Evolutionary conservation across 2,329 filamentous ascomycete genomes (phyloP).

Genomic region (Penicillium hesseltinei): DNA sequence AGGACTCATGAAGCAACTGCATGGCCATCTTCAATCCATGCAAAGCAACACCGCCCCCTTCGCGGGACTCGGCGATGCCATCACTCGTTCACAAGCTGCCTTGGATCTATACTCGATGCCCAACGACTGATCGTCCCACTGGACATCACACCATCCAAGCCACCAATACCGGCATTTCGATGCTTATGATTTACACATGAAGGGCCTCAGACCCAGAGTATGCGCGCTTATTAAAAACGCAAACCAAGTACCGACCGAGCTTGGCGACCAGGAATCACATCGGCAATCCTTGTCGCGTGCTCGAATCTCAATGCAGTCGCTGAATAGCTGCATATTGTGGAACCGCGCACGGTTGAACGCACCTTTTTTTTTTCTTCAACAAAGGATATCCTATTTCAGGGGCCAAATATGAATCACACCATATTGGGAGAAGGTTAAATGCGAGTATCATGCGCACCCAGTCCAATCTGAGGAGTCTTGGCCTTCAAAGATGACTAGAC

Average conservation of each 20-base stretch:
- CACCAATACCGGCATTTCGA: conserved; percentile 8
- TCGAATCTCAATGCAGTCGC: conserved; percentile 7
- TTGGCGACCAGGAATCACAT: not conserved
- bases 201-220: conserved; percentile 17
- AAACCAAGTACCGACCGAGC: not conserved
- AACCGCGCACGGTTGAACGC: not conserved
- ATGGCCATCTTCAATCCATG: conserved; percentile 46
- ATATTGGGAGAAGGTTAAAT: not conserved
- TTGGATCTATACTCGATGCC: conserved; percentile 31
- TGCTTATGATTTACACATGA: conserved; percentile 28
- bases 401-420: not conserved
- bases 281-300: conserved; percentile 7
- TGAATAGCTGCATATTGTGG: conserved; percentile 5
- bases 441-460: not conserved
- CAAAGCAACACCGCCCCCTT: conserved; percentile 42
- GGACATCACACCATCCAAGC: not conserved
- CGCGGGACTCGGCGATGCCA: conserved; percentile 37
- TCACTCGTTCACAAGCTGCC: conserved; percentile 38
- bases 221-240: not conserved
- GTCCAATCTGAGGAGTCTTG: conserved; percentile 1
- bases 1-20: conserved; percentile 40
- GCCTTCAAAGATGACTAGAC: conserved; percentile 1
- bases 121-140: conserved; percentile 30
- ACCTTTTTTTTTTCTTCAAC: not conserved
- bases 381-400: not conserved